Percentiles rank a stretch among this genome's conserved stretches.
Evolutionary conservation across 176 grass and related monocot genomes (phyloP).

Genomic region (Hsuehochloa calcarea): DNA sequence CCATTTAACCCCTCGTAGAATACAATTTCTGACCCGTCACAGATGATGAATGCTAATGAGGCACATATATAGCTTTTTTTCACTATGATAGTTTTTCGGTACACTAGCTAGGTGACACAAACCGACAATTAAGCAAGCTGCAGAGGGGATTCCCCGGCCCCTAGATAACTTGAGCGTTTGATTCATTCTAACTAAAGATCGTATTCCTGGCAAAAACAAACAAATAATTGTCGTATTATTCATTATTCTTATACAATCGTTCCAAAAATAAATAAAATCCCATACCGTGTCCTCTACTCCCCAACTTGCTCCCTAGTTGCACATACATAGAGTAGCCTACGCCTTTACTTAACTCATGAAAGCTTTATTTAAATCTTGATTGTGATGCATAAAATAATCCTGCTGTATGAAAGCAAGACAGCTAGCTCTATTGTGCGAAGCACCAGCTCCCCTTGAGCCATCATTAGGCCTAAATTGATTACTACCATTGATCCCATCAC

Average conservation of each 20-base stretch:
- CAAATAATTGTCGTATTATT: neutral
- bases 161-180: neutral
- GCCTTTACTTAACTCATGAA: neutral
- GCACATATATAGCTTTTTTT: neutral
- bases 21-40: no score
- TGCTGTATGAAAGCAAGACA: constrained; percentile 31
- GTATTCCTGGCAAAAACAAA: neutral
- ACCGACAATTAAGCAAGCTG: neutral
- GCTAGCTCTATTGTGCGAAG: neutral
- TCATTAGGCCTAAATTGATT: neutral
- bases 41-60: neutral
- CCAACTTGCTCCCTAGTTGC: neutral
- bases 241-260: neutral
- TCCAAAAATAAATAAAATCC: neutral
- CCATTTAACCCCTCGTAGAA: no score
- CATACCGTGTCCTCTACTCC: neutral
- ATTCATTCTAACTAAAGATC: neutral
- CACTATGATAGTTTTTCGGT: neutral
- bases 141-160: neutral
- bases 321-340: neutral
- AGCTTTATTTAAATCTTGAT: neutral
- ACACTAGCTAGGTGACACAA: neutral
- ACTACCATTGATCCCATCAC: neutral
- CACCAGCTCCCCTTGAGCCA: constrained; percentile 10
- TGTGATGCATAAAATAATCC: constrained; percentile 7